Evolutionary conservation across 2,329 filamentous ascomycete genomes (phyloP).

Genomic region (Cercospora sp.): DNA sequence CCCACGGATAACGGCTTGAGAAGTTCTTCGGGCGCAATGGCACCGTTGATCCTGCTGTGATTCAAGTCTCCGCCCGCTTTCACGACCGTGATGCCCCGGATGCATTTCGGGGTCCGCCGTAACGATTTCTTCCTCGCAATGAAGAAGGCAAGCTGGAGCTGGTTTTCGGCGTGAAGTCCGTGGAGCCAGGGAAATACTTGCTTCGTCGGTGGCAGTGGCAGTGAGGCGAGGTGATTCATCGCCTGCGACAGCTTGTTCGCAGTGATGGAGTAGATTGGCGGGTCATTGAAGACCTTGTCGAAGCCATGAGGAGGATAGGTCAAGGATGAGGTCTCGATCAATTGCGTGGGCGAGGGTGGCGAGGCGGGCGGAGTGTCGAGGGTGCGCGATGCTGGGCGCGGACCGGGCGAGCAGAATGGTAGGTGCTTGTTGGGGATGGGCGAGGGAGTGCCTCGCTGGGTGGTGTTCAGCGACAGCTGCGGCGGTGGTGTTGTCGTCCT

Average conservation of each 20-base stretch:
- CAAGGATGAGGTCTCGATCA: conserved; percentile 64
- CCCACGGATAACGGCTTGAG: conserved; percentile 50
- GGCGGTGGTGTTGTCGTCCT: conserved; percentile 51
- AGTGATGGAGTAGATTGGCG: conserved; percentile 70
- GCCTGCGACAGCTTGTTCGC: conserved; percentile 68
- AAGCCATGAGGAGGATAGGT: conserved; percentile 72
- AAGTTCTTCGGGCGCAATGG: conserved; percentile 79
- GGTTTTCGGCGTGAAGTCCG: conserved; percentile 84
- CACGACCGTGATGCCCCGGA: conserved; percentile 80
- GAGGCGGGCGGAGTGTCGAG: conserved; percentile 56
- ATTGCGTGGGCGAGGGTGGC: conserved; percentile 58
- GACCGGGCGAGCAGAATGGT: conserved; percentile 82
- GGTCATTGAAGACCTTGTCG: conserved; percentile 56
- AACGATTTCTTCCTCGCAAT: conserved; percentile 70
- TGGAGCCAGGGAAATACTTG: conserved; percentile 95
- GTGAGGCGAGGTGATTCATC: conserved; percentile 71
- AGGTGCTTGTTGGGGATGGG: conserved; percentile 84
- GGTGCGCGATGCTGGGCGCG: conserved; percentile 55
- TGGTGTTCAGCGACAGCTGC: conserved; percentile 59
- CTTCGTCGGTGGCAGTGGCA: conserved; percentile 80
- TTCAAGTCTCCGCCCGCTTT: conserved; percentile 83
- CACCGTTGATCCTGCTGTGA: conserved; percentile 77
- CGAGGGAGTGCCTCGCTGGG: conserved; percentile 57
- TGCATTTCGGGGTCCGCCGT: conserved; percentile 70
- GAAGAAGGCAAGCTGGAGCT: conserved; percentile 88